Evolutionary conservation across 805 yeast species (phyloP), one percentile per base, ranked within the genome.

Genomic region (Candida rishiriensis): DNA sequence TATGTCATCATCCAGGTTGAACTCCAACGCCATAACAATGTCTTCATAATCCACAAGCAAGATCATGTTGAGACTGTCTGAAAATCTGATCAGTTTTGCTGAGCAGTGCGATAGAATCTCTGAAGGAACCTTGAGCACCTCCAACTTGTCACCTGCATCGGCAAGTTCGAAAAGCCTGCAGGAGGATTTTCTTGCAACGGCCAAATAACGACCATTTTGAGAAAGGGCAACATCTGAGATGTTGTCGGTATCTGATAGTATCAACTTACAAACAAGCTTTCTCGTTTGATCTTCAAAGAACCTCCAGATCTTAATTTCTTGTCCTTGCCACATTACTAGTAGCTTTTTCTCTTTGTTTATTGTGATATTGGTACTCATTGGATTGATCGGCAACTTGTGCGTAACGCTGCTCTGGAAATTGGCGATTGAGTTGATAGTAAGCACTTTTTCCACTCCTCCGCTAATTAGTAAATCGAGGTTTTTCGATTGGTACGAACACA

Each of bases 261-360:
- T 68, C 55, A 87, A 59, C 64, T 86, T 86, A 42, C 85, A 72
- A 2, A 85, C 80, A 46, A 89, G 63, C 46, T 75, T 77, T 57
- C 75, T 79, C 14, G 74, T 69, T 57, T 57, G 55, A 46, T 59
- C 57, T 29, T 44, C 48, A 21, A 42, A 30, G 15, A 88, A 57
- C 49, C 66, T 69, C 98, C 98, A 93, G 10, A 93, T 71, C 59
- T 88, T 88, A 35, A 91, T 76, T 3, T 76, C 71, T 59, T 85
- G 89, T 52, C 85, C 95, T 55, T 81, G 84, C 93, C 95, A 91
- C 75, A 84, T 73, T 8, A 79, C 73, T 26, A 91, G 63, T 18
- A 81, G 64, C 47, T 82, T 73, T 34, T 74, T 70, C 6, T 61
- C 57, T 38, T 69, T 62, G 48, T 78, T 75, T 12, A 78, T 58